Percentiles rank a stretch among this genome's conserved stretches.
These are phyloP conservation scores for Solanum chiquidenum DNA, from an alignment of 257 asterid genomes.

Conservation along the genomic window DNA sequence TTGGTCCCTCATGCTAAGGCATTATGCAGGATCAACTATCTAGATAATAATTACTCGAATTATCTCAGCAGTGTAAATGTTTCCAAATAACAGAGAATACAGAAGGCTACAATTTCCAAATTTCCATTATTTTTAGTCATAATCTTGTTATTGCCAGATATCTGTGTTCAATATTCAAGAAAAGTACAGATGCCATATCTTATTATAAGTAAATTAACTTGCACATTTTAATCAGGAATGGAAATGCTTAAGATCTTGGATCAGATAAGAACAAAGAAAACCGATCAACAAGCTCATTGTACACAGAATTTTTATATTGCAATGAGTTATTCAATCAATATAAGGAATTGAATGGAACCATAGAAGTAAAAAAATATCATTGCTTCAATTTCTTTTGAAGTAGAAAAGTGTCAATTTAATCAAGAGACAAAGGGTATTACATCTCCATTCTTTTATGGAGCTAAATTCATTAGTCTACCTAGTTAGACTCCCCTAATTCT, in stretches of 20 bases:
- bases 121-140: background rate
- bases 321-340: background rate
- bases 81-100: background rate
- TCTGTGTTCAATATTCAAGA: background rate
- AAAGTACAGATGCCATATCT: background rate
- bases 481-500: background rate
- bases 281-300: background rate
- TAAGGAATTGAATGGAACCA: background rate
- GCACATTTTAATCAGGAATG: background rate
- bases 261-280: background rate
- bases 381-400: background rate
- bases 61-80: background rate
- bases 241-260: background rate
- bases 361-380: background rate
- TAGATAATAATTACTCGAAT: background rate
- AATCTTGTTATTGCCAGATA: background rate
- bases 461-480: background rate
- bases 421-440: background rate
- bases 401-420: background rate
- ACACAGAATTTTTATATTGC: background rate
- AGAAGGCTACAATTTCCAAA: background rate
- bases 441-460: background rate
- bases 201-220: background rate
- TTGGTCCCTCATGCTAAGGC: background rate
- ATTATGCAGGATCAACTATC: background rate